These are phyloP conservation scores for Rhexocercosporidium sp. DNA, from an alignment of 2,329 filamentous ascomycete genomes.

Conservation along the genomic window DNA sequence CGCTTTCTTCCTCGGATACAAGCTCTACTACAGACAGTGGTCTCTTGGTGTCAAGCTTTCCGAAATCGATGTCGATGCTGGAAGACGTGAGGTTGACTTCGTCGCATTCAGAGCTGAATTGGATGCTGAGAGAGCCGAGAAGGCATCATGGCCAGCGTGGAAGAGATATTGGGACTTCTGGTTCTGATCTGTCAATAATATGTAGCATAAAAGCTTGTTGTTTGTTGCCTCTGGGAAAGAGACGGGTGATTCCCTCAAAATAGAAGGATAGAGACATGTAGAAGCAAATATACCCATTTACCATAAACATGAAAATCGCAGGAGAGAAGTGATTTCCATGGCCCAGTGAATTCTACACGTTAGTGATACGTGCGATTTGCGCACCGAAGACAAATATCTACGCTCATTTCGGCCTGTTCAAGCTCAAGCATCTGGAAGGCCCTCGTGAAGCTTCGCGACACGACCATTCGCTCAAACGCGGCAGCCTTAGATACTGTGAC, in stretches of 20 bases:
- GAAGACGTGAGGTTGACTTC: conserved; percentile 40
- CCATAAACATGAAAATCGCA: conserved; percentile 34
- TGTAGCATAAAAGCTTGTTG: not conserved
- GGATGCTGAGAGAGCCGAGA: conserved; percentile 38
- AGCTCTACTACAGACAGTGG: conserved; percentile 53
- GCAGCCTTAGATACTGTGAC: no score
- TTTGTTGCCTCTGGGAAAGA: not conserved
- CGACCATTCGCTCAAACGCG: no score
- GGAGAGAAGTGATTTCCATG: not conserved
- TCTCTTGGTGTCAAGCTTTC: conserved; percentile 36
- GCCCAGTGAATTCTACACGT: not conserved
- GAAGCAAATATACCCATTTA: conserved; percentile 28
- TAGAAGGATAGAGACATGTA: not conserved
- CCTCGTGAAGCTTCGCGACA: no score
- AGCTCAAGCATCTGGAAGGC: not conserved
- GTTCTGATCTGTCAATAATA: conserved; percentile 9
- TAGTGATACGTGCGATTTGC: not conserved
- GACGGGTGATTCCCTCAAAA: not conserved
- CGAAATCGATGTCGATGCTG: conserved; percentile 40
- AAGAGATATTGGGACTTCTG: conserved; percentile 39
- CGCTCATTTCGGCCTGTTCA: no score
- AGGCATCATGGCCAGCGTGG: conserved; percentile 37
- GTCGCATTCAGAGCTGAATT: conserved; percentile 39
- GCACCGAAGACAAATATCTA: no score
- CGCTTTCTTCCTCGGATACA: conserved; percentile 67